Evolutionary conservation across 202 grass and related monocot species (phyloP).

Genomic region (Zizania palustris): DNA sequence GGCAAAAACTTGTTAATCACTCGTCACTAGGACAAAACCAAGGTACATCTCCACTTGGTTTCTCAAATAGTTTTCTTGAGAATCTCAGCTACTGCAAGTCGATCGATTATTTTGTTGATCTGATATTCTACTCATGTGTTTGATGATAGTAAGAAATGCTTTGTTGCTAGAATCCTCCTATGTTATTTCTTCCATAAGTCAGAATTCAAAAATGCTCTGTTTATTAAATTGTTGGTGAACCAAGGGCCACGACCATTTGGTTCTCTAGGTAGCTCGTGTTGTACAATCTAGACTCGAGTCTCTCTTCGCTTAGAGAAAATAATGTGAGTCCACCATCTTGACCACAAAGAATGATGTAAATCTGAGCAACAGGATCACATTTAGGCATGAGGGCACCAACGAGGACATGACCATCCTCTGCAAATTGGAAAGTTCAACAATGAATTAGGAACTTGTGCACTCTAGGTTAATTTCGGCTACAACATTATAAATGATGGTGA

Average conservation of each 20-base stretch:
- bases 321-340: slow-evolving; percentile 96
- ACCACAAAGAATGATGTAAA: slow-evolving; percentile 95
- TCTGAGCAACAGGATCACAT: slow-evolving; percentile 95
- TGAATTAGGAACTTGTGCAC: slow-evolving; percentile 17
- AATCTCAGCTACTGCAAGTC: no score
- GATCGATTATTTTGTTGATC: no score
- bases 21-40: no score
- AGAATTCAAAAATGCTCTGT: no score
- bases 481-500: neutral
- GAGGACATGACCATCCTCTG: slow-evolving; percentile 96
- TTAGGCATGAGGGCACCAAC: slow-evolving; percentile 98
- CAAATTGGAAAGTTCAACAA: slow-evolving; percentile 9
- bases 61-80: no score
- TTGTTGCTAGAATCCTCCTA: no score
- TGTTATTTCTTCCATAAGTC: no score
- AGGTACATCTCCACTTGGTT: no score
- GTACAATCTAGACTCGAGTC: slow-evolving; percentile 90
- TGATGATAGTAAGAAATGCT: no score
- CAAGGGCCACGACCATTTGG: slow-evolving; percentile 99
- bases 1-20: no score
- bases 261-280: slow-evolving; percentile 96
- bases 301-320: slow-evolving; percentile 94
- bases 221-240: no score
- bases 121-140: no score
- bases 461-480: neutral